Evolutionary conservation across 1,139 yeast genomes (phyloP).

Genomic region (Geotrichum bryndzae): DNA sequence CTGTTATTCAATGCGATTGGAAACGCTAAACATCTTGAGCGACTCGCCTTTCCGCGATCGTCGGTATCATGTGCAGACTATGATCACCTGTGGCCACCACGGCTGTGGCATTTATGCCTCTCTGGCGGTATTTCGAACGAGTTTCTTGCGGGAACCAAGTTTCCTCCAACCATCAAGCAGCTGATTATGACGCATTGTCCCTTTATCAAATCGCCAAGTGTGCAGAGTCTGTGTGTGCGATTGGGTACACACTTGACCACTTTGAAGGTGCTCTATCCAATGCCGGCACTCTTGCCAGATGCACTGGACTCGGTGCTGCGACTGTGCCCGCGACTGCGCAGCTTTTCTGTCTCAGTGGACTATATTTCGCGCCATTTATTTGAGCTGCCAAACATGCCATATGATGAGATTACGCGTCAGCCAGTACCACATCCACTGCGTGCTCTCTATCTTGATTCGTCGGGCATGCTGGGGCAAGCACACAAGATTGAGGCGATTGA

Average conservation of each 20-base stretch:
- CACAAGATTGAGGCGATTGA: slow-evolving; percentile 83
- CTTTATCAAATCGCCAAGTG: slow-evolving; percentile 49
- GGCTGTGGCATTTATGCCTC: slow-evolving; percentile 60
- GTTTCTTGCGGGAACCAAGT: slow-evolving; percentile 57
- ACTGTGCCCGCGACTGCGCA: slow-evolving; percentile 65
- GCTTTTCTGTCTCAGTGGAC: slow-evolving; percentile 70
- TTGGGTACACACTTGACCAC: slow-evolving; percentile 61
- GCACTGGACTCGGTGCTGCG: slow-evolving; percentile 69
- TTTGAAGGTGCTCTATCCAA: slow-evolving; percentile 72
- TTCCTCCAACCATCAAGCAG: slow-evolving; percentile 66
- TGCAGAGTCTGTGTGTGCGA: slow-evolving; percentile 53
- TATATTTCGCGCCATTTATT: slow-evolving; percentile 53
- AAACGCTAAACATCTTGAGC: slow-evolving; percentile 56
- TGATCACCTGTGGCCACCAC: slow-evolving; percentile 68
- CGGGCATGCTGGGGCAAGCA: slow-evolving; percentile 84
- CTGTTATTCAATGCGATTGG: slow-evolving; percentile 72
- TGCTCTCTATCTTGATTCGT: slow-evolving; percentile 66
- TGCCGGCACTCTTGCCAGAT: slow-evolving; percentile 69
- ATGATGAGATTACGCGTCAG: slow-evolving; percentile 22
- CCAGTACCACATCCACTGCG: slow-evolving; percentile 50
- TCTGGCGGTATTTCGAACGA: slow-evolving; percentile 88
- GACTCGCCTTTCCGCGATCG: slow-evolving; percentile 81
- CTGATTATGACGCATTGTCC: slow-evolving; percentile 89
- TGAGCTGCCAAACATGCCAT: slow-evolving; percentile 30
- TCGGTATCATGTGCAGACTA: slow-evolving; percentile 69